Percentiles rank a stretch among this genome's conserved stretches.
These are phyloP conservation scores for Lagerstroemia speciosa DNA, from an alignment of 345 rosid genomes.

Conservation along the genomic window DNA sequence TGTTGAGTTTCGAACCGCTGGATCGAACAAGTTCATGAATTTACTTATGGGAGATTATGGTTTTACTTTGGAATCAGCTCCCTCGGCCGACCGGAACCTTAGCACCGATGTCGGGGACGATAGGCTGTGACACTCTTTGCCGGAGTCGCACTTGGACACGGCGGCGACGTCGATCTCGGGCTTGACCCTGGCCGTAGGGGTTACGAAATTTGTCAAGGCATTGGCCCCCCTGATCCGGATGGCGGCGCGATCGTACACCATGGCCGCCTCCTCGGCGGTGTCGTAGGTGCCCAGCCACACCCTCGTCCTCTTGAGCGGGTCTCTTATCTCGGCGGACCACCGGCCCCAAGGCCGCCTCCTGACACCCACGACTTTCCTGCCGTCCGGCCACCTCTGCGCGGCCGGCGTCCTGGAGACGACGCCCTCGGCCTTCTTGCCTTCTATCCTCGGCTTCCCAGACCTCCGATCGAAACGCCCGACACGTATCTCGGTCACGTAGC, in stretches of 20 bases:
- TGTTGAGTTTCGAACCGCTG: too few relatives aligned
- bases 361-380: slow-evolving; percentile 44
- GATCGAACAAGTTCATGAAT: too few relatives aligned
- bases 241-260: slow-evolving; percentile 85
- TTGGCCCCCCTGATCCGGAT: slow-evolving; percentile 24
- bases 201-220: not conserved
- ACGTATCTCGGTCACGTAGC: slow-evolving; percentile 4
- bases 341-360: slow-evolving; percentile 89
- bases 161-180: not conserved
- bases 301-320: slow-evolving; percentile 61
- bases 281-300: slow-evolving; percentile 80
- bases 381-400: not conserved
- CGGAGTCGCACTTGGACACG: not conserved
- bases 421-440: not conserved
- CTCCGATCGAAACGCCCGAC: not conserved
- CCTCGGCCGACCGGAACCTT: not conserved
- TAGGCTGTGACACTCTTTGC: not conserved
- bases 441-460: not conserved
- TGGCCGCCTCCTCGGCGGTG: slow-evolving; percentile 89
- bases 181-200: not conserved
- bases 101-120: not conserved
- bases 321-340: slow-evolving; percentile 98
- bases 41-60: not conserved
- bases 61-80: not conserved
- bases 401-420: not conserved